Conservation (phyloP, 192 early-diverging fungal genomes). For the Coemansia sp. region DNA sequence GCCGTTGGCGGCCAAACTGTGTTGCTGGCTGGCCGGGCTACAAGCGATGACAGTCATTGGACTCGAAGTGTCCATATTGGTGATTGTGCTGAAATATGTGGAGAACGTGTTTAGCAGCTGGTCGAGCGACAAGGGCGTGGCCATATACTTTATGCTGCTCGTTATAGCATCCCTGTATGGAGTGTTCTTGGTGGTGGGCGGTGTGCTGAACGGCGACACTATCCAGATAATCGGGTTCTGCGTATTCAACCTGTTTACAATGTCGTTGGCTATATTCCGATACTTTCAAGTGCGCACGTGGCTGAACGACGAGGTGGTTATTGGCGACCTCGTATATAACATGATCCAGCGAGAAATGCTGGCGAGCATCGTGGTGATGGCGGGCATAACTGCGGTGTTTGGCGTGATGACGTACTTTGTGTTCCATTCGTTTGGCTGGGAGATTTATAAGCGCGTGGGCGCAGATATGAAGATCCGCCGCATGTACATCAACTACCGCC, state of each 20-base stretch:
- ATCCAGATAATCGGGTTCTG: slow-evolving; percentile 55
- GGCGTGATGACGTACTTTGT: slow-evolving; percentile 52
- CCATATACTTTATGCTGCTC: slow-evolving; percentile 55
- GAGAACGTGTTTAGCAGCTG: slow-evolving; percentile 49
- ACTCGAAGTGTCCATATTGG: slow-evolving; percentile 42
- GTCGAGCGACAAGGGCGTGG: slow-evolving; percentile 55
- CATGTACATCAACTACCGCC: slow-evolving; percentile 56
- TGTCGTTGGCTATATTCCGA: slow-evolving; percentile 53
- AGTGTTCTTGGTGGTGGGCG: slow-evolving; percentile 44
- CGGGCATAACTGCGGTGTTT: slow-evolving; percentile 33
- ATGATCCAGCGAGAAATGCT: slow-evolving; percentile 34
- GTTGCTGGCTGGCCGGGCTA: slow-evolving; percentile 37
- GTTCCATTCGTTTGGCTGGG: slow-evolving; percentile 58
- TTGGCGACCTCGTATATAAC: slow-evolving; percentile 15
- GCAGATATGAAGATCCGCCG: slow-evolving; percentile 57
- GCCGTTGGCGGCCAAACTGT: slow-evolving; percentile 40
- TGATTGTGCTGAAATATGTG: slow-evolving; percentile 40
- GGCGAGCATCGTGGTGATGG: slow-evolving; percentile 36
- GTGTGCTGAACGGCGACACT: slow-evolving; percentile 49
- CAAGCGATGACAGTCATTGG: slow-evolving; percentile 42
- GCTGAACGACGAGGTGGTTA: slow-evolving; percentile 22
- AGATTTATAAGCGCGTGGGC: slow-evolving; percentile 58
- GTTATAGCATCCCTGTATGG: slow-evolving; percentile 43
- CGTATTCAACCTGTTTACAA: slow-evolving; percentile 48
- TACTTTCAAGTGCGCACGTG: slow-evolving; percentile 46